Evolutionary conservation across 2,329 filamentous ascomycete species (phyloP).

Genomic region (Monosporascus sp.): DNA sequence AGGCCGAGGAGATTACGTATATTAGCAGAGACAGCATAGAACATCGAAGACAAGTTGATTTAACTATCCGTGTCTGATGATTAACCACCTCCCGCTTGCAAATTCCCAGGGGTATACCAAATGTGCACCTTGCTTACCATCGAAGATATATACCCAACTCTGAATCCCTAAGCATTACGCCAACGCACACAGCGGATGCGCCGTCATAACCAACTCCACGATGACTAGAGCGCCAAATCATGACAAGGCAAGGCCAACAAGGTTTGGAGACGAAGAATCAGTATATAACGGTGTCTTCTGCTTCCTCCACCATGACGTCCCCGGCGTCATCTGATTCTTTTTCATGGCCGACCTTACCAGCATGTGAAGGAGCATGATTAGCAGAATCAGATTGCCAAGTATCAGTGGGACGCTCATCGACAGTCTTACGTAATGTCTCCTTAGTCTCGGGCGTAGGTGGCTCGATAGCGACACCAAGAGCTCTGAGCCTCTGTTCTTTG

Average conservation of each 20-base stretch:
- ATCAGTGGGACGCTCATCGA: slow-evolving; percentile 33
- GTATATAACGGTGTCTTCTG: slow-evolving; percentile 90
- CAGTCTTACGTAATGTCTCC: slow-evolving; percentile 40
- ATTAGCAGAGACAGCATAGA: not conserved
- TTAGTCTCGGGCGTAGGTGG: slow-evolving; percentile 26
- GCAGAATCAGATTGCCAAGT: slow-evolving; percentile 30
- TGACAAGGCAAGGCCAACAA: slow-evolving; percentile 1
- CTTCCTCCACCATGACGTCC: slow-evolving; percentile 75
- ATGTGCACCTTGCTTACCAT: not conserved
- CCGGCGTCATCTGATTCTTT: slow-evolving; percentile 60
- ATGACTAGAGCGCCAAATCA: not conserved
- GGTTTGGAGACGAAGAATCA: slow-evolving; percentile 32
- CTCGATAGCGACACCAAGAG: slow-evolving; percentile 27
- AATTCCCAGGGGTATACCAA: not conserved
- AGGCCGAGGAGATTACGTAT: not conserved
- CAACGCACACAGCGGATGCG: not conserved
- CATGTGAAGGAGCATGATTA: slow-evolving; percentile 26
- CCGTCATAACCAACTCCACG: not conserved
- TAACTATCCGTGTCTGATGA: not conserved
- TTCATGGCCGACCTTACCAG: slow-evolving; percentile 26
- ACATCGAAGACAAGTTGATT: not conserved
- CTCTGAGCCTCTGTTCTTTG: slow-evolving; percentile 37
- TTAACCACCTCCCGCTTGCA: not conserved
- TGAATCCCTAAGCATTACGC: not conserved
- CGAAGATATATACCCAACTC: not conserved